Conservation (phyloP, 2,329 filamentous ascomycete species). For the Incumbomyces lentus region DNA sequence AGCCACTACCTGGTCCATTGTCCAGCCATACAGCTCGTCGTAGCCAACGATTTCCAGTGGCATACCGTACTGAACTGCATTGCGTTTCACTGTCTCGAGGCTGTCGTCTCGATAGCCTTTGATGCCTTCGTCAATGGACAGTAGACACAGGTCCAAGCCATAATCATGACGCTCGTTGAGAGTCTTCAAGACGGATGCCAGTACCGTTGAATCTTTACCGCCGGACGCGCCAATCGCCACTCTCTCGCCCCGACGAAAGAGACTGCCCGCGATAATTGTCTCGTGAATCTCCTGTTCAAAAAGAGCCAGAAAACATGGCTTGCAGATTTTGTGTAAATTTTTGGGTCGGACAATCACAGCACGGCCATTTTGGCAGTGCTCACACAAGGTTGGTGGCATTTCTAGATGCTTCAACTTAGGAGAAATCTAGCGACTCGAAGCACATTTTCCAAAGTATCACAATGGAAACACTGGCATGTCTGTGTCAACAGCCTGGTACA, state of each 20-base stretch:
- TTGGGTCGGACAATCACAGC: conserved; percentile 90
- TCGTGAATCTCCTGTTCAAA: conserved; percentile 94
- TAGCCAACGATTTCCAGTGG: conserved; percentile 87
- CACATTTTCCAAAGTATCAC: no score
- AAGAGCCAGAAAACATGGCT: conserved; percentile 69
- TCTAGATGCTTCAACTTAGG: no score
- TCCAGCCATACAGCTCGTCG: conserved; percentile 91
- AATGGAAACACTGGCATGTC: not conserved
- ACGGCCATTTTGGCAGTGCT: conserved; percentile 62
- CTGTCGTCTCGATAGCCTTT: conserved; percentile 94
- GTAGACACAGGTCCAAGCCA: conserved; percentile 69
- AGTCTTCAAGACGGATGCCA: conserved; percentile 88
- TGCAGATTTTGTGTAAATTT: conserved; percentile 89
- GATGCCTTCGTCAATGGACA: conserved; percentile 95
- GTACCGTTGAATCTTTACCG: conserved; percentile 92
- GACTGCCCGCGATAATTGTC: conserved; percentile 69
- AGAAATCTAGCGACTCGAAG: no score
- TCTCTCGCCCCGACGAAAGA: conserved; percentile 74
- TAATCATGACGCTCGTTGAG: conserved; percentile 85
- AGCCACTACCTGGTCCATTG: conserved; percentile 96
- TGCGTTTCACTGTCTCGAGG: conserved; percentile 90
- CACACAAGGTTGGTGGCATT: conserved; percentile 72
- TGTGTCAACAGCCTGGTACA: not conserved
- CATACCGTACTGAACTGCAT: conserved; percentile 84
- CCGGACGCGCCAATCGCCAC: conserved; percentile 93